phyloP scores from a whole-genome alignment of 164 flowering plant genomes.

The Annona cherimola region DNA sequence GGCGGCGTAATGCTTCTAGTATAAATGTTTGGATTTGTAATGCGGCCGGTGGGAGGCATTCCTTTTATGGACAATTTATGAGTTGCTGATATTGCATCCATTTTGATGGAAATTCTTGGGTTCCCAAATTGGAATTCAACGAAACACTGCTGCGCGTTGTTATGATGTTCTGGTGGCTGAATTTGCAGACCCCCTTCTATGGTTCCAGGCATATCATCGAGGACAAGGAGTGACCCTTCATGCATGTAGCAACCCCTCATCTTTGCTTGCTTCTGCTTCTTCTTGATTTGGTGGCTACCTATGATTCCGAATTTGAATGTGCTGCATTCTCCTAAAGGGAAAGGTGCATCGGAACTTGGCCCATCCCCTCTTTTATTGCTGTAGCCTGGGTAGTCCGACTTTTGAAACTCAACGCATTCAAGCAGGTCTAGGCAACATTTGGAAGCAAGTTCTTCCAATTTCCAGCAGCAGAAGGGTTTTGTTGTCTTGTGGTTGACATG shows the following conservation, averaged over 20 bases:
- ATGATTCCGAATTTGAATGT: slow-evolving; percentile 33
- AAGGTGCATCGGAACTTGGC: slow-evolving; percentile 23
- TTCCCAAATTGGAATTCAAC: neutral
- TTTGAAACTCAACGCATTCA: slow-evolving; percentile 28
- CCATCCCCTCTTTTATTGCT: slow-evolving; percentile 39
- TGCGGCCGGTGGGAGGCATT: neutral
- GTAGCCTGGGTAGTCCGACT: slow-evolving; percentile 38
- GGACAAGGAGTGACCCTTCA: neutral
- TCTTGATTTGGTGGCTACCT: neutral
- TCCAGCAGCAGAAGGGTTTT: slow-evolving; percentile 40
- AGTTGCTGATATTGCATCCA: neutral
- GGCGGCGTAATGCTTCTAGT: neutral
- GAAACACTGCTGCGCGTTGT: neutral
- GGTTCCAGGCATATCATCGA: neutral
- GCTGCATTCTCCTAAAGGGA: slow-evolving; percentile 32
- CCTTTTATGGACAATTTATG: neutral
- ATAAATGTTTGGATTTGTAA: neutral
- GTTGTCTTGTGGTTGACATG: slow-evolving; percentile 56
- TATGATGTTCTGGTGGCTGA: neutral
- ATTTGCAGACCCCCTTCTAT: neutral
- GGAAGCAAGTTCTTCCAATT: slow-evolving; percentile 38
- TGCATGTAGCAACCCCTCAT: neutral
- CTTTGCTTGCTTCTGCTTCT: neutral
- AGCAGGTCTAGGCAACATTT: slow-evolving; percentile 18
- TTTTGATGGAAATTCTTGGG: neutral